Conservation (phyloP, 2,329 filamentous ascomycete genomes). For the Fusarium abutilonis region DNA sequence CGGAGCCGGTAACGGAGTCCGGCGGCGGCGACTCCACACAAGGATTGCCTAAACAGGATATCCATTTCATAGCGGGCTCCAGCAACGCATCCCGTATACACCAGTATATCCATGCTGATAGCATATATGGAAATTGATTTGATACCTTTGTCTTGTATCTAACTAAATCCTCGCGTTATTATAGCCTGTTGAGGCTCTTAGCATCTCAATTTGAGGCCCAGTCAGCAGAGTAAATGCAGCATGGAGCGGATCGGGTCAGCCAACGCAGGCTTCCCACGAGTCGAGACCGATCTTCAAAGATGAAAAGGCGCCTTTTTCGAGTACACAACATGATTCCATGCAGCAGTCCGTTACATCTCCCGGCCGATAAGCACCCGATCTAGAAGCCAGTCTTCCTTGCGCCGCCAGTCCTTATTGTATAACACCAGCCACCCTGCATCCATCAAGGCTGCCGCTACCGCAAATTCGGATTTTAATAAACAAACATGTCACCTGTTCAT, state of each 20-base stretch:
- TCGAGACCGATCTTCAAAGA: slow-evolving; percentile 13
- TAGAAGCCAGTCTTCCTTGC: slow-evolving; percentile 6
- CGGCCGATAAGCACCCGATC: slow-evolving; percentile 8
- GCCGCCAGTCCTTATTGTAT: slow-evolving; percentile 27
- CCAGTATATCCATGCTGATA: slow-evolving; percentile 1
- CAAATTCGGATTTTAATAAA: background rate
- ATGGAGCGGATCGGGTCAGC: slow-evolving; percentile 4
- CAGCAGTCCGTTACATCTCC: slow-evolving; percentile 7
- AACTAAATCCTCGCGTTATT: background rate
- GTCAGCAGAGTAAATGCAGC: slow-evolving; percentile 3
- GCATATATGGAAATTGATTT: slow-evolving; percentile 8
- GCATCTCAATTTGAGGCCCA: background rate
- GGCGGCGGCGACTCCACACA: slow-evolving; percentile 23
- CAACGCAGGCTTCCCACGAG: slow-evolving; percentile 1
- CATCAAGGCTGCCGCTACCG: slow-evolving; percentile 4
- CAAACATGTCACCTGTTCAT: slow-evolving; percentile 25
- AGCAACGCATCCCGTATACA: slow-evolving; percentile 3
- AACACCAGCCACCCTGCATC: slow-evolving; percentile 24
- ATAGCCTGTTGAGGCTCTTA: background rate
- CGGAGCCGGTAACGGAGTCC: slow-evolving; percentile 24
- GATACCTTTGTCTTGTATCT: background rate
- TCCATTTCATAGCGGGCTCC: background rate
- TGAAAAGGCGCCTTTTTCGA: background rate
- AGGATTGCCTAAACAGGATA: slow-evolving; percentile 35
- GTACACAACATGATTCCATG: slow-evolving; percentile 16